Conservation (phyloP, 2,329 filamentous ascomycete species). For the Fusarium austroafricanum region DNA sequence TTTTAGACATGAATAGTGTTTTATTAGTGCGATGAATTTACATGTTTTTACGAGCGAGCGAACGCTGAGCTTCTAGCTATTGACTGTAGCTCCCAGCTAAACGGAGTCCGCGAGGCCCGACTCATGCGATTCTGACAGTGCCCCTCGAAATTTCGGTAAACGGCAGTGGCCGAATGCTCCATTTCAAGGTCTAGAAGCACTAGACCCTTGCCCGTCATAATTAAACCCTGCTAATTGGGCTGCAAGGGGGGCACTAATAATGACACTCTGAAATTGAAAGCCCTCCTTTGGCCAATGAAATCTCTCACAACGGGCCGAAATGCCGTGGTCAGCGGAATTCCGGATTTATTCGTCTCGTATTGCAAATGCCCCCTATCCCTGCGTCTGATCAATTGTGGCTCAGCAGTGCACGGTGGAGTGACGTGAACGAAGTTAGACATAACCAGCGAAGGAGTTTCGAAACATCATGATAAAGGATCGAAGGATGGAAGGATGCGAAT, state of each 20-base stretch:
- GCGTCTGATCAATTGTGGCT: neutral
- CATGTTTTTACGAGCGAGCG: neutral
- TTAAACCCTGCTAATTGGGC: neutral
- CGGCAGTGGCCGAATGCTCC: neutral
- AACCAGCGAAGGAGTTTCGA: too few relatives aligned
- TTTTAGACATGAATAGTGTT: neutral
- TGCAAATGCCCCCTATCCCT: neutral
- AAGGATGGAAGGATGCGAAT: too few relatives aligned
- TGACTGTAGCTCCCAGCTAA: too few relatives aligned
- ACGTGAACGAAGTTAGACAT: too few relatives aligned
- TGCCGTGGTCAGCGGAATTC: too few relatives aligned
- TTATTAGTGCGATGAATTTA: neutral
- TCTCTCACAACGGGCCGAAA: neutral
- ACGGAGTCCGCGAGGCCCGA: too few relatives aligned
- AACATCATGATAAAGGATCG: too few relatives aligned
- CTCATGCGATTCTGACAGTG: too few relatives aligned
- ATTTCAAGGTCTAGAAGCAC: neutral
- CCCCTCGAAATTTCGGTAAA: too few relatives aligned
- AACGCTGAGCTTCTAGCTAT: too few relatives aligned
- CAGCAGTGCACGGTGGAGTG: too few relatives aligned
- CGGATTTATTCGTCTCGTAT: too few relatives aligned
- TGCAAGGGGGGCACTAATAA: neutral
- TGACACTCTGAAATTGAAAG: neutral
- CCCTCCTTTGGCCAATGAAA: neutral
- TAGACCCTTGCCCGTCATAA: neutral